Evolutionary conservation across 1,139 yeast genomes (phyloP).

Genomic region (Candida sp.): DNA sequence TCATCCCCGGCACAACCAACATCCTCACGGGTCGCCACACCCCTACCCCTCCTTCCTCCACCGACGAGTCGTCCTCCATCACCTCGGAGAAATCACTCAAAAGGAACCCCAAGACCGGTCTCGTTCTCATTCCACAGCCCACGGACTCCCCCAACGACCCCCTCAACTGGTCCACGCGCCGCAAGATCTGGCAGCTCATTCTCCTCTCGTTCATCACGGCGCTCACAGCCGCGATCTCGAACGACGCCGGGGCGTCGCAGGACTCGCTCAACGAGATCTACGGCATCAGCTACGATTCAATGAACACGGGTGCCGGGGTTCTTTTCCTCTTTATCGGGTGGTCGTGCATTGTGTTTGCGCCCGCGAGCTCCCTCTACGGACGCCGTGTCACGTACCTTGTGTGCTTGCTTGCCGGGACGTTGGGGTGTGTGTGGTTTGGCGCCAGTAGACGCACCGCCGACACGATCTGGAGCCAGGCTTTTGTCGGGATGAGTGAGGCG

Average conservation of each 20-base stretch:
- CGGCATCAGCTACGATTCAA: constrained; percentile 70
- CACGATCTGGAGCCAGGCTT: constrained; percentile 82
- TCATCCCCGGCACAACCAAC: constrained; percentile 68
- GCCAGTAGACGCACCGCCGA: constrained; percentile 58
- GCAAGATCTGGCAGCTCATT: constrained; percentile 65
- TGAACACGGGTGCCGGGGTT: constrained; percentile 90
- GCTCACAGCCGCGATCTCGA: constrained; percentile 84
- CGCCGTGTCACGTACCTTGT: constrained; percentile 70
- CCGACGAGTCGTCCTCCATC: constrained; percentile 15
- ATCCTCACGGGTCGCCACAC: constrained; percentile 31
- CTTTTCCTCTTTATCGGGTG: constrained; percentile 78
- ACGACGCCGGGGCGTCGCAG: constrained; percentile 83
- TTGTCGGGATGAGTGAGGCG: constrained; percentile 87
- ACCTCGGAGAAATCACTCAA: constrained; percentile 23
- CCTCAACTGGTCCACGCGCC: constrained; percentile 48
- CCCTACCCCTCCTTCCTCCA: neutral
- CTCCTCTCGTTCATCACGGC: constrained; percentile 76
- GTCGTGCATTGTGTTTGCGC: constrained; percentile 72
- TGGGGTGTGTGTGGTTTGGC: constrained; percentile 82
- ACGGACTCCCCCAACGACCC: constrained; percentile 53
- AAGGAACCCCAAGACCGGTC: constrained; percentile 28
- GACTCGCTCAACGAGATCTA: constrained; percentile 68
- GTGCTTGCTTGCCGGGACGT: constrained; percentile 63
- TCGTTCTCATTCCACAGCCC: constrained; percentile 47
- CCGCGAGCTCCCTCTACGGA: constrained; percentile 78